Base-by-base conservation (phyloP, 1,284 basidiomycete species). In the Trichosporon asahii region DNA sequence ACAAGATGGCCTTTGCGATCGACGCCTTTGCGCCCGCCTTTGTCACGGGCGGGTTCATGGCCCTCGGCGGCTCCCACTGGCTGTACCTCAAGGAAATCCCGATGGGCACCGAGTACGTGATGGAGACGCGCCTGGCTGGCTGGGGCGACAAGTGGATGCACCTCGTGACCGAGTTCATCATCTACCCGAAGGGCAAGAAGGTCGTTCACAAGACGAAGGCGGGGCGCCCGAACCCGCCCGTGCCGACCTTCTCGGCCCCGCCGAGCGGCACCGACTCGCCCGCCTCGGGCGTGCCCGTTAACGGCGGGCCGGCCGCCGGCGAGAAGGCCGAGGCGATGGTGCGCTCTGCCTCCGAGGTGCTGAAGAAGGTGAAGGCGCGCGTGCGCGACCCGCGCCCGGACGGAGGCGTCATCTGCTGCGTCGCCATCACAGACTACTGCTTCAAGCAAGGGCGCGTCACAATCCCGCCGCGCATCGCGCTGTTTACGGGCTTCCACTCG, bases 111-210 rank as follows among this genome's bases (percentile, higher is more conserved):
- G 80, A 82, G 7, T 95, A 92, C 76, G 88, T 92, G 80, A 87
- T 94, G 40, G 86, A 90, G 67, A 81, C 88, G n/a, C 85, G 82
- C 35, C 82, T 91, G 18, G 90, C 85, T 4, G 86, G 88, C 2
- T 95, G 92, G 91, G 93, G 93, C 71, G 85, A 90, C 65, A 95
- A 95, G 88, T 94, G 93, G 93, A 71, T 90, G 46, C 91, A 89
- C 82, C 74, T 90, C 72, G 83, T 90, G 67, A 86, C 85, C 33
- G 89, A 89, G 72, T 91, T 89, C 80, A 88, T 92, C 64, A 88
- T 88, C 44, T 89, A 88, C 73, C 85, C 87, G 66, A 79, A 76
- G 66, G 44, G 25, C 37, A 37, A 40, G 60, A 91, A 90, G 80
- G 86, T 40, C 8, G 63, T 69, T 63, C 31, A n/a, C 37, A 71